Base-by-base conservation (phyloP, 1,284 basidiomycete species). In the Ganoderma meredithae region DNA sequence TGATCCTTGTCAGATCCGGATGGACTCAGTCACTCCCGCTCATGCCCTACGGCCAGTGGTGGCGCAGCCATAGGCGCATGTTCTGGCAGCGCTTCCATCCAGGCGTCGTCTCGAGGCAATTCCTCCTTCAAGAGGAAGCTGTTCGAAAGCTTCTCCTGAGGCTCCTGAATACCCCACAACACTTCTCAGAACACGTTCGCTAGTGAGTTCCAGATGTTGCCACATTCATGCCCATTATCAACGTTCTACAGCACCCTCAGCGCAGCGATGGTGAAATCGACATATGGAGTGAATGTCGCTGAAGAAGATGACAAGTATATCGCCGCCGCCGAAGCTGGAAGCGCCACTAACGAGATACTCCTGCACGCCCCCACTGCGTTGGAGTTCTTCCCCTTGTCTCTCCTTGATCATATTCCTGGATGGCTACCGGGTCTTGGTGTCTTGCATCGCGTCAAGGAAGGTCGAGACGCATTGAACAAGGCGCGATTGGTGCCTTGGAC, bases 11-110 rank as follows among this genome's bases (percentile, higher is more conserved):
- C 8, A 61, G 60, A 17, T 47, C 44, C 13, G 60, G 60, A 19
- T 41, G 27, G 41, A 15, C 17, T 27, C 27, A 61, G 27, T 27
- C 60, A 19, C 39, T 61, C 40, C 33, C 27, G 8, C 39, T 61
- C 12, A 61, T 61, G 60, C 39, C 36, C 8, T 61, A 61, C 60
- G 60, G 60, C 36, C 41, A 41, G 41, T 33, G 27, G 41, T 61
- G 60, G 60, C 60, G 60, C 15, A 41, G 36, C 2, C 60, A 44
- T 31, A 41, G 60, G 7, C 60, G 60, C 27, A 31, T 44, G 40
- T 61, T 61, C 17, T 47, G 44, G 40, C 60, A 61, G 44, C 22
- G 22, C 40, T 61, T 61, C n/a, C 27, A 44, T 31, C 41, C 60
- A 8, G 27, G 27, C 13, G 60, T 40, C 13, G 39, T 61, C 40